A percentile compares a stretch with the other conserved stretches of the same genome.
Conservation (phyloP, 129 eudicot species). For the Lonicera japonica region DNA sequence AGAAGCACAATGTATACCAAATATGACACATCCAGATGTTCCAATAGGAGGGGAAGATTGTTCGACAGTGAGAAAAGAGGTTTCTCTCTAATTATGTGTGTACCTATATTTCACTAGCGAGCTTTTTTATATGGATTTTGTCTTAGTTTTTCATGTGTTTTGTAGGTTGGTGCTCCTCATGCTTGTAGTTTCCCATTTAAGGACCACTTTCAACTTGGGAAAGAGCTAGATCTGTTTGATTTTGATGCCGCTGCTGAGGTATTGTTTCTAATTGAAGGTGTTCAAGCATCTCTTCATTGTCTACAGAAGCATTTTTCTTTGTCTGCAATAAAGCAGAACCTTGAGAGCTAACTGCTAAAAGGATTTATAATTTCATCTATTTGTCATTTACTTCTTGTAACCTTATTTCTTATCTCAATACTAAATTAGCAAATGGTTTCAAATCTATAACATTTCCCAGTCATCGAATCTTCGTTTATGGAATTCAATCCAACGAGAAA, state of each 20-base stretch:
- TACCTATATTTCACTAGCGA: background rate
- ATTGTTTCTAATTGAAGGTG: slow-evolving; percentile 22
- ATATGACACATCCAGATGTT: slow-evolving; percentile 95
- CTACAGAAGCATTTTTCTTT: too few relatives aligned
- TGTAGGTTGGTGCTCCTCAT: slow-evolving; percentile 60
- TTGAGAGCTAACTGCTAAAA: too few relatives aligned
- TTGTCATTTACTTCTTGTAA: too few relatives aligned
- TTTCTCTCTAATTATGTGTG: slow-evolving; percentile 8
- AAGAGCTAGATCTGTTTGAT: slow-evolving; percentile 81
- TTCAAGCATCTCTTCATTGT: slow-evolving; percentile 10
- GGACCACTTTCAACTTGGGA: slow-evolving; percentile 90
- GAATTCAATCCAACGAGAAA: too few relatives aligned
- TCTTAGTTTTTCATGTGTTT: background rate
- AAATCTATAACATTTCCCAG: too few relatives aligned
- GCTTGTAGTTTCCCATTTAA: slow-evolving; percentile 61
- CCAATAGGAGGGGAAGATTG: slow-evolving; percentile 86
- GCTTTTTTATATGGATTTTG: background rate
- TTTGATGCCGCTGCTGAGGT: slow-evolving; percentile 98
- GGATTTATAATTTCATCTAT: too few relatives aligned
- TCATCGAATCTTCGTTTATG: too few relatives aligned
- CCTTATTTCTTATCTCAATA: background rate
- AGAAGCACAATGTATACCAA: slow-evolving; percentile 90
- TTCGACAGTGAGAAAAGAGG: slow-evolving; percentile 64
- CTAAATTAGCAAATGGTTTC: too few relatives aligned
- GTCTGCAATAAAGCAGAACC: too few relatives aligned